Evolutionary conservation across 1,284 basidiomycete genomes (phyloP), one percentile per base, ranked within the genome.

Genomic region (Entoloma clypeatum): DNA sequence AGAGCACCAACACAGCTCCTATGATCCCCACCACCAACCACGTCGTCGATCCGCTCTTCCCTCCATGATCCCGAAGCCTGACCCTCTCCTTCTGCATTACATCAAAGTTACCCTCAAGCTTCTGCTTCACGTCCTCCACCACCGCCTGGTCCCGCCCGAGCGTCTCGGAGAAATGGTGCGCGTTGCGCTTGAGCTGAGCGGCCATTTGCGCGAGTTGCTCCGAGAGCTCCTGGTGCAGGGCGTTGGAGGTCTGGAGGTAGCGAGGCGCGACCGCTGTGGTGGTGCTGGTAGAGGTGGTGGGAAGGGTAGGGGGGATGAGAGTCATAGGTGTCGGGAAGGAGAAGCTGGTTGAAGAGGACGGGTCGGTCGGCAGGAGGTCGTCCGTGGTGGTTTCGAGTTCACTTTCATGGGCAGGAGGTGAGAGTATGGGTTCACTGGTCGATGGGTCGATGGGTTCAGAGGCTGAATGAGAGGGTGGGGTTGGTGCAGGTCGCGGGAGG

Each of bases 141-240:
- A 86, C 68, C 0, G 67, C 66, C 55, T 80, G 75, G 57, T 91
- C 87, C 44, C 77, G 77, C 30, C 64, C 75, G 1, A 91, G 66
- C 9, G 78, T 67, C 2, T 71, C 68, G 3, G 80, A 74, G 55
- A 91, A 89, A 49, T 87, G 77, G 1, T 79, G 55, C 0, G 84
- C 79, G 50, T 91, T 91, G 17, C 72, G 71, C 54, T 81, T 81
- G 33, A 91, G 74, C 59, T 90, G 87, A 2, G 75, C 65, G 1
- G 86, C 83, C 87, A 91, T 91, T 29, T 75, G 63, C 1, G 81
- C 80, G 13, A 91, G 75, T 57, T 90, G 85, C 4, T 72, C 71
- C 0, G 83, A 75, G 30, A 90, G 74, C 28, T 86, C 78, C 46
- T 87, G 77, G 19, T 90, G 87, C 2, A 83, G 64, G 0, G 74